Percentiles rank a stretch among this genome's conserved stretches.
Conservation (phyloP, 306 rosid species). For the Pterocarpus macrocarpus region DNA sequence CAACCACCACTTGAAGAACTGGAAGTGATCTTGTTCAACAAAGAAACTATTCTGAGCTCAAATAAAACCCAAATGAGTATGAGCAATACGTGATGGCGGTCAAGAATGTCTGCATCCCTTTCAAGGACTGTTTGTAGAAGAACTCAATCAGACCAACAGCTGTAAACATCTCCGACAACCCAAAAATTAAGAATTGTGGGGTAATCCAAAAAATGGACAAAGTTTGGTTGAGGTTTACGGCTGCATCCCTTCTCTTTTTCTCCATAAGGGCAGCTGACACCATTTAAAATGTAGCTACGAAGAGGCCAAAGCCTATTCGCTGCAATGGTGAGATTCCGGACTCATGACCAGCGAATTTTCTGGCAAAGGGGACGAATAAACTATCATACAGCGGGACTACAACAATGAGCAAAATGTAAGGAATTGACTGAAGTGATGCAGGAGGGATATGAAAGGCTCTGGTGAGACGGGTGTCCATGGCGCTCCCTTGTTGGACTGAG, state of each 20-base stretch:
- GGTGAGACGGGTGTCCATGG: constrained; percentile 79
- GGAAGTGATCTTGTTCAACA: constrained; percentile 81
- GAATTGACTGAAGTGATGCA: constrained; percentile 92
- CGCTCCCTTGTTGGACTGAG: constrained; percentile 93
- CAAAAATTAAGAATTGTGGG: constrained; percentile 93
- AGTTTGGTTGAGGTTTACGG: constrained; percentile 50
- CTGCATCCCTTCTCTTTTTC: constrained; percentile 78
- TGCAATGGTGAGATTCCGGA: constrained; percentile 85
- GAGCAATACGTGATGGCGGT: constrained; percentile 91
- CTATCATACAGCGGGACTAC: constrained; percentile 84
- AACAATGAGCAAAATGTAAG: constrained; percentile 84
- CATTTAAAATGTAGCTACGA: constrained; percentile 88
- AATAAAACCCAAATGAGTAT: constrained; percentile 89
- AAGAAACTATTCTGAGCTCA: constrained; percentile 77
- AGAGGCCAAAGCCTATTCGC: constrained; percentile 89
- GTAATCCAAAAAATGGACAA: constrained; percentile 95
- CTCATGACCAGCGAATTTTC: constrained; percentile 76
- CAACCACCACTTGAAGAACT: constrained; percentile 62
- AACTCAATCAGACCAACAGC: constrained; percentile 92
- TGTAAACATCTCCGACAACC: constrained; percentile 92
- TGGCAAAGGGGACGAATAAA: constrained; percentile 83
- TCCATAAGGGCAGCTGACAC: constrained; percentile 88
- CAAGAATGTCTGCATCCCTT: constrained; percentile 87
- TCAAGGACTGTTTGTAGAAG: constrained; percentile 81
- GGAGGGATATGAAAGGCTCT: constrained; percentile 83